Conservation (phyloP, 768 basidiomycete genomes). For the Kockovaella imperatae region DNA sequence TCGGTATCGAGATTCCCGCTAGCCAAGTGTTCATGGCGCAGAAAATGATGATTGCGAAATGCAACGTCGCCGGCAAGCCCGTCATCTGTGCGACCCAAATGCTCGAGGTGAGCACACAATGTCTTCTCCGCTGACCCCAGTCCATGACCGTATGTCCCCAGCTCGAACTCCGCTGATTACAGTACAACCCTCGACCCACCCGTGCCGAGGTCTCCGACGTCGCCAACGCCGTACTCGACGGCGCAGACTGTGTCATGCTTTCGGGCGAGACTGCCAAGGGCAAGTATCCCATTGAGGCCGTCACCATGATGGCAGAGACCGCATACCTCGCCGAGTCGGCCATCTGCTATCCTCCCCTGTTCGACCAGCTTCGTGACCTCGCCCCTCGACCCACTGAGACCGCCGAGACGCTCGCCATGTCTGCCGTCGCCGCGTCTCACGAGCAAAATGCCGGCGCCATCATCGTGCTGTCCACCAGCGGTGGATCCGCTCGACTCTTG, state of each 20-base stretch:
- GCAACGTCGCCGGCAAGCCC: constrained; percentile 95
- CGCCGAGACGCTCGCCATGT: constrained; percentile 89
- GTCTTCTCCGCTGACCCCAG: constrained; percentile 44
- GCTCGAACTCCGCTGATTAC: neutral
- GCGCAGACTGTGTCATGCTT: constrained; percentile 98
- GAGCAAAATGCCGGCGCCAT: constrained; percentile 95
- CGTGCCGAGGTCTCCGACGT: constrained; percentile 99
- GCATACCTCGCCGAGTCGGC: constrained; percentile 92
- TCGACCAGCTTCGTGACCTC: constrained; percentile 72
- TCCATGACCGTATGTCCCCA: constrained; percentile 74
- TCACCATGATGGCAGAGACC: constrained; percentile 99
- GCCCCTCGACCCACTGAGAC: constrained; percentile 86
- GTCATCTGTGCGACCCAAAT: constrained; percentile 99
- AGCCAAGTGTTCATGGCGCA: constrained; percentile 98
- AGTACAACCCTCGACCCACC: constrained; percentile 98
- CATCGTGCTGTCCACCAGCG: constrained; percentile 87
- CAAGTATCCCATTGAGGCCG: constrained; percentile 88
- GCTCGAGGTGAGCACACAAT: constrained; percentile 65
- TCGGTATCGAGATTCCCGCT: constrained; percentile 99
- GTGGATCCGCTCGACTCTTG: constrained; percentile 87
- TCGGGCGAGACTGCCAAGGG: constrained; percentile 99
- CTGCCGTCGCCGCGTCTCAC: constrained; percentile 86
- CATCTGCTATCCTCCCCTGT: constrained; percentile 89
- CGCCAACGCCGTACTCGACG: constrained; percentile 97
- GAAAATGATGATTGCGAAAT: constrained; percentile 99